Evolutionary conservation across 1,284 basidiomycete genomes (phyloP).

Genomic region (Inonotus obliquus): DNA sequence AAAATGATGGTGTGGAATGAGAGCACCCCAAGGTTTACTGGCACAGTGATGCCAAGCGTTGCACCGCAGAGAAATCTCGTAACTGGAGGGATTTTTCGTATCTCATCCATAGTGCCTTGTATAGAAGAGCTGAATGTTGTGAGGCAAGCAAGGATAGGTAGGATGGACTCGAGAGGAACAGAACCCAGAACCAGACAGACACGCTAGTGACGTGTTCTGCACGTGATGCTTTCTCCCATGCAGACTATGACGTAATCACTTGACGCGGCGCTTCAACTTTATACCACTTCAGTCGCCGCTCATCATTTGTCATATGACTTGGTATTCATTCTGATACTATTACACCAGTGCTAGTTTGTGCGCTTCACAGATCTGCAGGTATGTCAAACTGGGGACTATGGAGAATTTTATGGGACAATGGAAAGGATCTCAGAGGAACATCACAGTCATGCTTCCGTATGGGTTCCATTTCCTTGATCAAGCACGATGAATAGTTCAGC

Average conservation of each 20-base stretch:
- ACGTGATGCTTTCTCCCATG: not conserved
- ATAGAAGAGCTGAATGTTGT: too few relatives aligned
- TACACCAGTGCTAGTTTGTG: too few relatives aligned
- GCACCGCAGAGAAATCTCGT: conserved; percentile 70
- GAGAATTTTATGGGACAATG: too few relatives aligned
- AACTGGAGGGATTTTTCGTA: conserved; percentile 82
- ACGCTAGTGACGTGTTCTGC: not conserved
- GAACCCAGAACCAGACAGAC: not conserved
- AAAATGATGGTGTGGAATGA: conserved; percentile 56
- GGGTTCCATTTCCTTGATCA: too few relatives aligned
- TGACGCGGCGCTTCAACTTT: not conserved
- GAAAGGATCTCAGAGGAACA: too few relatives aligned
- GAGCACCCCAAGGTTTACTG: conserved; percentile 56
- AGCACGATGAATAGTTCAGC: not conserved
- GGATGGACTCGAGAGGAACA: not conserved
- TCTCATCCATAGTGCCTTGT: conserved; percentile 40
- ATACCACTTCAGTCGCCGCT: too few relatives aligned
- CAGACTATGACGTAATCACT: too few relatives aligned
- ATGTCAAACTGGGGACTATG: too few relatives aligned
- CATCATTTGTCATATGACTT: too few relatives aligned
- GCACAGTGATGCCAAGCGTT: conserved; percentile 56
- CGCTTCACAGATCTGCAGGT: too few relatives aligned
- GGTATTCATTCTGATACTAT: too few relatives aligned
- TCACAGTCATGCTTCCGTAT: too few relatives aligned
- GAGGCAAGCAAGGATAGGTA: not conserved